phyloP scores from a whole-genome alignment of 345 rosid species.

The Eucalyptus grandis region DNA sequence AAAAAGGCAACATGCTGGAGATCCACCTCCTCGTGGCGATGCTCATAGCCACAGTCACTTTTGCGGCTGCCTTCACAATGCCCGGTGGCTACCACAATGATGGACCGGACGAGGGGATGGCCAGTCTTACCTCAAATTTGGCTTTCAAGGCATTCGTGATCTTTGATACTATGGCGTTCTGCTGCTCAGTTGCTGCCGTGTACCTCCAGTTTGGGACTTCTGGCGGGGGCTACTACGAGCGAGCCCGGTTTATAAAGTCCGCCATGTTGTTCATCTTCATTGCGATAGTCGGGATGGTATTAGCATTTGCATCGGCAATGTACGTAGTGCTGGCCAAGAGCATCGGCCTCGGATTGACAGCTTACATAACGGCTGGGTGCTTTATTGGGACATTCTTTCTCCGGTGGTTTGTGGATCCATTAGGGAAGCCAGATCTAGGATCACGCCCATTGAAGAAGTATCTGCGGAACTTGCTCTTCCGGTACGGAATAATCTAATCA shows the following conservation, averaged over 20 bases:
- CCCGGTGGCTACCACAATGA: constrained; percentile 1
- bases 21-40: constrained; percentile 7
- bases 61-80: constrained; percentile 4
- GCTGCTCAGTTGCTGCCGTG: not conserved
- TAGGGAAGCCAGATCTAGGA: constrained; percentile 7
- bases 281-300: not conserved
- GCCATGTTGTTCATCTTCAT: constrained; percentile 1
- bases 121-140: not conserved
- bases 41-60: constrained; percentile 10
- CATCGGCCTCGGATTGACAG: not conserved
- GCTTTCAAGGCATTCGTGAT: not conserved
- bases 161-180: constrained; percentile 1
- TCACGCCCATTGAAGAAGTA: not conserved
- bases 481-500: not conserved
- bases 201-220: constrained; percentile 1
- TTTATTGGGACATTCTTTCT: not conserved
- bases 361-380: not conserved
- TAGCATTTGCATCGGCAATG: constrained; percentile 4
- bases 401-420: constrained; percentile 7
- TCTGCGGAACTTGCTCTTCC: constrained; percentile 1
- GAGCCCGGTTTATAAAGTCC: not conserved
- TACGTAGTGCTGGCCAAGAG: not conserved
- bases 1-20: not conserved
- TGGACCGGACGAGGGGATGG: not conserved
- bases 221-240: constrained; percentile 4